Conservation (phyloP, 1,284 basidiomycete genomes). For the Apiotrichum sp. region DNA sequence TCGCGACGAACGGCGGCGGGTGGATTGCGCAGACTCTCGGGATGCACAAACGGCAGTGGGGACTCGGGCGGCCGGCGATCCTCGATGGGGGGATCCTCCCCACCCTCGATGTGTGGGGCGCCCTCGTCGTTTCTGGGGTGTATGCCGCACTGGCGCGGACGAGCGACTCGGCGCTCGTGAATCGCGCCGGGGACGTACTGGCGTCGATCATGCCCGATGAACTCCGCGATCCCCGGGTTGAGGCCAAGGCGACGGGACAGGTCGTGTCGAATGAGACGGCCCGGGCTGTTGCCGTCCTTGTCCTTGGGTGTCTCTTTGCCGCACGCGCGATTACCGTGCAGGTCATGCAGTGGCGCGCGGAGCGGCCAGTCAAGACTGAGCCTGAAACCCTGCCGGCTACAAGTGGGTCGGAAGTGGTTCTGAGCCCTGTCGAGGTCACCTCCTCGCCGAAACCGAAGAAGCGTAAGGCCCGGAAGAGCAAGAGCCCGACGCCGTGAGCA, state of each 20-base stretch:
- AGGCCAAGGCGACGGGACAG: not conserved
- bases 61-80: constrained; percentile 24
- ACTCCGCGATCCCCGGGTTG: constrained; percentile 6
- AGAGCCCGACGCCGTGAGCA: constrained; percentile 1
- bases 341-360: constrained; percentile 6
- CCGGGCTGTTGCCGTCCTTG: constrained; percentile 26
- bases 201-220: constrained; percentile 16
- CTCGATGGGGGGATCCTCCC: constrained; percentile 27
- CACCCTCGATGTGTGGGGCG: constrained; percentile 39
- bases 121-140: constrained; percentile 19
- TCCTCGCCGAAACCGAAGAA: constrained; percentile 1
- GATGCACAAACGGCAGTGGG: constrained; percentile 25
- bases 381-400: not conserved
- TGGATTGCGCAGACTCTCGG: constrained; percentile 30
- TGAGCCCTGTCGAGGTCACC: constrained; percentile 18
- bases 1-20: constrained; percentile 34
- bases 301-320: constrained; percentile 26
- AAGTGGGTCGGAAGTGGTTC: constrained; percentile 8
- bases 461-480: constrained; percentile 10
- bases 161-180: constrained; percentile 4
- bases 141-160: constrained; percentile 22
- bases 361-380: not conserved
- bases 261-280: constrained; percentile 14
- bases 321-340: constrained; percentile 21
- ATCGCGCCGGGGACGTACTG: constrained; percentile 11